phyloP scores from a whole-genome alignment of 495 filamentous ascomycete genomes.

The Tuber borchii region DNA sequence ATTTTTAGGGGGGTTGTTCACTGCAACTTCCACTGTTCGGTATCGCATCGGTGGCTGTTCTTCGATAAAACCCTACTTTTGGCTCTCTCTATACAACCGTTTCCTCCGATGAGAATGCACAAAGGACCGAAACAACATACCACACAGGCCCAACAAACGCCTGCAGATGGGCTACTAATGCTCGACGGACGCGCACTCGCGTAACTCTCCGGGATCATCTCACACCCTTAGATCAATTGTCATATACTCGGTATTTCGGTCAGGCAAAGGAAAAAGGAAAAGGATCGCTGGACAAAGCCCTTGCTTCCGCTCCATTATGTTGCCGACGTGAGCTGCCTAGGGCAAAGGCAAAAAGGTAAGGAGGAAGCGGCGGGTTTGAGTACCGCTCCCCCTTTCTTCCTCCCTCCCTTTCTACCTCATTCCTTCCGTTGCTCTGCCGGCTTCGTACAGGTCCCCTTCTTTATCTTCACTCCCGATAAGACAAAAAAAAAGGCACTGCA shows the following conservation, averaged over 20 bases:
- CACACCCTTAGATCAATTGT: conserved; percentile 15
- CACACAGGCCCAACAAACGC: conserved; percentile 40
- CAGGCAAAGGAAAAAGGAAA: conserved; percentile 10
- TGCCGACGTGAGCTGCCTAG: conserved; percentile 31
- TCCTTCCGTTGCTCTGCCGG: conserved; percentile 18
- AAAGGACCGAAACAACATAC: conserved; percentile 34
- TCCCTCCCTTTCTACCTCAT: conserved; percentile 7
- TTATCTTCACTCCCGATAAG: conserved; percentile 28
- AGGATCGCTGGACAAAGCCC: conserved; percentile 35
- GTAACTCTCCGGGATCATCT: conserved; percentile 42
- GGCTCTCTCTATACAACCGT: background rate
- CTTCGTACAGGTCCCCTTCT: conserved; percentile 24
- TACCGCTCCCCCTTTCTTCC: conserved; percentile 17
- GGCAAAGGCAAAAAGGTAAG: background rate
- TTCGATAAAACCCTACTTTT: background rate
- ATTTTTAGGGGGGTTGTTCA: background rate
- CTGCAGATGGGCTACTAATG: conserved; percentile 35
- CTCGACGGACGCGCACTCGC: conserved; percentile 42
- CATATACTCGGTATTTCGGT: conserved; percentile 29
- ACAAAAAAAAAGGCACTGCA: conserved; percentile 20
- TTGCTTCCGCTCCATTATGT: conserved; percentile 32
- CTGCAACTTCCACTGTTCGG: background rate
- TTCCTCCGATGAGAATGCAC: conserved; percentile 6
- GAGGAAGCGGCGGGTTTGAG: conserved; percentile 8
- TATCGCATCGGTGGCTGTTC: background rate